These are phyloP conservation scores for Quercus ilex DNA, from an alignment of 306 rosid genomes.

Conservation along the genomic window DNA sequence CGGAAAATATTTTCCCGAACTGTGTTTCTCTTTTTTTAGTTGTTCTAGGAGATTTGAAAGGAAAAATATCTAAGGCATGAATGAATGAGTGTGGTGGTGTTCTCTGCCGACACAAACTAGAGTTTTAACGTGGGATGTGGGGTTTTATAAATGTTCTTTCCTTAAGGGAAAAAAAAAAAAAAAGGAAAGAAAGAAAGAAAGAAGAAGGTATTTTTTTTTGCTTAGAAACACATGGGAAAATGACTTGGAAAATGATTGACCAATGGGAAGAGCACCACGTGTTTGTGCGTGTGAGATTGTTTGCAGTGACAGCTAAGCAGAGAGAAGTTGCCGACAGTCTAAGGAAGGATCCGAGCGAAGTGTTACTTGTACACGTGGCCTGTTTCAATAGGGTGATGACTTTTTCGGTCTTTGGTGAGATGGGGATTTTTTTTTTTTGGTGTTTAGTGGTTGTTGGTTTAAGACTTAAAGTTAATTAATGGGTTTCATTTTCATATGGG, in stretches of 20 bases:
- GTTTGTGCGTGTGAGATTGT: constrained; percentile 18
- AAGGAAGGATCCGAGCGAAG: constrained; percentile 28
- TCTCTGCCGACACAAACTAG: constrained; percentile 50
- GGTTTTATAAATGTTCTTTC: constrained; percentile 11
- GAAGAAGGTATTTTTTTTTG: neutral
- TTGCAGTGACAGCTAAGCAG: constrained; percentile 61
- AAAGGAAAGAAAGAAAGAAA: too few species aligned
- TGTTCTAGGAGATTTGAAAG: constrained; percentile 14
- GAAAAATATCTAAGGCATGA: constrained; percentile 18
- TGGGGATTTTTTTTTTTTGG: neutral
- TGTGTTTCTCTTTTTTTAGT: too few species aligned
- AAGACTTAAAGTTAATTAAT: neutral
- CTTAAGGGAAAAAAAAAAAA: neutral
- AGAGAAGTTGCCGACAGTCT: constrained; percentile 52
- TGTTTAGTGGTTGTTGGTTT: neutral
- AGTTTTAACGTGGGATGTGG: constrained; percentile 6
- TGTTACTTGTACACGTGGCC: constrained; percentile 15
- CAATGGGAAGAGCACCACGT: constrained; percentile 38
- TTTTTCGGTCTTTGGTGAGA: neutral
- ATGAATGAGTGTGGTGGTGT: neutral
- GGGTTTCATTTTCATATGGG: constrained; percentile 23
- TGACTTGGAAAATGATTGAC: constrained; percentile 5
- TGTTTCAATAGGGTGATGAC: neutral
- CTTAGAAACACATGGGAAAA: neutral
- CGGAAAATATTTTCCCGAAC: neutral